Evolutionary conservation across 179 eudicot genomes (phyloP).

Genomic region (Amaranthus tricolor): DNA sequence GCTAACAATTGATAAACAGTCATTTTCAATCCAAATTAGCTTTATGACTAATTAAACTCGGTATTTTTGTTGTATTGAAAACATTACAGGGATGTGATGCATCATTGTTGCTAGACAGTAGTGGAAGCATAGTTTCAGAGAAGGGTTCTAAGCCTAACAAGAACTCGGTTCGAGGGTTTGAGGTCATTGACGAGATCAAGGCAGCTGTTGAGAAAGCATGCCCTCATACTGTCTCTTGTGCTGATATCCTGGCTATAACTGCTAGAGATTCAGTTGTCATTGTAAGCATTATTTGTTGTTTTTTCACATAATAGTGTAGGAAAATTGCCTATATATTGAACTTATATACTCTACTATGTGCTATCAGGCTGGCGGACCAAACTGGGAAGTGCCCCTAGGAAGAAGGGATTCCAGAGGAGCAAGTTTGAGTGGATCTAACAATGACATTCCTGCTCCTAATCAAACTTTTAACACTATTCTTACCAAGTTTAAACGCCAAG

Average conservation of each 20-base stretch:
- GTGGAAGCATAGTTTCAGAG: slow-evolving; percentile 61
- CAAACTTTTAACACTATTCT: slow-evolving; percentile 72
- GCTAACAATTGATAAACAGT: no score
- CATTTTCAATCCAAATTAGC: not conserved
- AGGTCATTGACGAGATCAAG: slow-evolving; percentile 79
- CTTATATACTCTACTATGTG: not conserved
- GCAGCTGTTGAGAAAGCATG: slow-evolving; percentile 71
- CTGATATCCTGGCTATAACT: slow-evolving; percentile 70
- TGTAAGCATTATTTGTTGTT: slow-evolving; percentile 32
- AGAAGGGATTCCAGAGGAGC: slow-evolving; percentile 73
- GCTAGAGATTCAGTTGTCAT: slow-evolving; percentile 77
- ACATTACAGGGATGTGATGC: slow-evolving; percentile 83
- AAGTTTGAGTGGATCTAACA: slow-evolving; percentile 75
- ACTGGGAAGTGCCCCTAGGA: slow-evolving; percentile 85
- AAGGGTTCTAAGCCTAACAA: slow-evolving; percentile 63
- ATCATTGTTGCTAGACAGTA: slow-evolving; percentile 72
- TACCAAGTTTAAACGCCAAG: slow-evolving; percentile 59
- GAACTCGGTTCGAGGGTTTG: slow-evolving; percentile 82
- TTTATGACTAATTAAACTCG: not conserved
- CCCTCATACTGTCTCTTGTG: slow-evolving; percentile 89
- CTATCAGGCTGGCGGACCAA: slow-evolving; percentile 70
- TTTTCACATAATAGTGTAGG: no score
- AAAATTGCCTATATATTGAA: not conserved
- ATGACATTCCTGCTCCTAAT: slow-evolving; percentile 79
- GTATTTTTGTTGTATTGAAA: not conserved